Conservation (phyloP, 75 land plant species). For the Cunninghamia lanceolata region DNA sequence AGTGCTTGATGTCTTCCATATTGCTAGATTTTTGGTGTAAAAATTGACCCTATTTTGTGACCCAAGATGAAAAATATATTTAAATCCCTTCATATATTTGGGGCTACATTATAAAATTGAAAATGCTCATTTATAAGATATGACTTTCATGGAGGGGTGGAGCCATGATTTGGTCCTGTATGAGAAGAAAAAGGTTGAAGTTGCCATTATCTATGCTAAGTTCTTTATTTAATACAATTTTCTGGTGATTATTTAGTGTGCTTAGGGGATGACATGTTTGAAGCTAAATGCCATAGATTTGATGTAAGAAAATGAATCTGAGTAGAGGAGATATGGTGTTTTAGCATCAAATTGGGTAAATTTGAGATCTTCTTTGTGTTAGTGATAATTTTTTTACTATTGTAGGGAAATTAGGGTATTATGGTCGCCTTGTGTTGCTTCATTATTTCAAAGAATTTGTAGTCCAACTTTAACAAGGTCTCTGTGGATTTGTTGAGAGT, state of each 20-base stretch:
- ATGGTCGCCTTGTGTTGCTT: not conserved
- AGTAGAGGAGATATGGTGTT: not conserved
- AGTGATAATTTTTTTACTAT: not conserved
- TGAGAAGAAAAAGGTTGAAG: too few relatives aligned
- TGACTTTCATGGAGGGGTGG: constrained; percentile 44
- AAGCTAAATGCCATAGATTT: not conserved
- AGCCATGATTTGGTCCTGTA: too few relatives aligned
- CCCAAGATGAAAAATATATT: too few relatives aligned
- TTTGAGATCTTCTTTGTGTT: not conserved
- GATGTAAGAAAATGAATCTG: not conserved
- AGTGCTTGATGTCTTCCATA: too few relatives aligned
- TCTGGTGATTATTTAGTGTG: constrained; percentile 89
- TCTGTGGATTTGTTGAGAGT: not conserved
- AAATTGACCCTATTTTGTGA: too few relatives aligned
- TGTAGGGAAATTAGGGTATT: not conserved
- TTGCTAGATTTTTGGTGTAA: too few relatives aligned
- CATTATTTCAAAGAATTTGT: not conserved
- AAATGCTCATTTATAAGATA: constrained; percentile 62
- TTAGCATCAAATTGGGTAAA: too few relatives aligned
- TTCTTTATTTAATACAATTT: constrained; percentile 76
- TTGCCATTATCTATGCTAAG: constrained; percentile 45
- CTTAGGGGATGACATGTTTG: constrained; percentile 36
- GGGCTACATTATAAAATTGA: too few relatives aligned
- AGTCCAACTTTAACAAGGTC: not conserved
- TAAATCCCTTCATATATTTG: too few relatives aligned